These are phyloP conservation scores for Globisporangium radiosum DNA, from an alignment of 352 stramenopile genomes.

Conservation along the genomic window DNA sequence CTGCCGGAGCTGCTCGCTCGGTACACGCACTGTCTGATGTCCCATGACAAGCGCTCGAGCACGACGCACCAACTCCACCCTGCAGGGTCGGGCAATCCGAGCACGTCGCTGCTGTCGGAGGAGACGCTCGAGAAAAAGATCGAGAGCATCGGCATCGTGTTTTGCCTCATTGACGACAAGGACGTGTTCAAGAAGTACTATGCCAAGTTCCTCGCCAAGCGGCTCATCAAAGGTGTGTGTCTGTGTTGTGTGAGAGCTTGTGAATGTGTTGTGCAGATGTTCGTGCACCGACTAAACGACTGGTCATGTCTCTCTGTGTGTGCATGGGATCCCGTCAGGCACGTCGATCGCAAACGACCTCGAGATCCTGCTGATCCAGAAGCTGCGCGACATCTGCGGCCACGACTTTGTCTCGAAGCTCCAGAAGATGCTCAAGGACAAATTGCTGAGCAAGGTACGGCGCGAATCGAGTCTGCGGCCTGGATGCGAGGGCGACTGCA, in stretches of 20 bases:
- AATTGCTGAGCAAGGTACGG: slow-evolving; percentile 71
- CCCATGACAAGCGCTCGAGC: slow-evolving; percentile 37
- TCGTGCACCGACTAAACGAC: too few species aligned
- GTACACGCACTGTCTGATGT: slow-evolving; percentile 84
- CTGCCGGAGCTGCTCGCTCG: slow-evolving; percentile 77
- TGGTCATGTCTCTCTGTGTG: background rate
- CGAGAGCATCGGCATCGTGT: slow-evolving; percentile 76
- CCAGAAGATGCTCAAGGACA: slow-evolving; percentile 87
- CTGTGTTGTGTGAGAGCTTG: too few species aligned
- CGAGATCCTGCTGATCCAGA: slow-evolving; percentile 75
- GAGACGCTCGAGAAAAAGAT: slow-evolving; percentile 74
- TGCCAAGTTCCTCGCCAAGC: slow-evolving; percentile 77
- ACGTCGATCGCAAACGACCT: slow-evolving; percentile 70
- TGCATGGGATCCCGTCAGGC: slow-evolving; percentile 14
- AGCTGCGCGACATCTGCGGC: slow-evolving; percentile 79
- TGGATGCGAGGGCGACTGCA: too few species aligned
- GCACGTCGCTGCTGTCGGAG: slow-evolving; percentile 33
- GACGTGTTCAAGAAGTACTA: slow-evolving; percentile 89
- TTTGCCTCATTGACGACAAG: slow-evolving; percentile 87
- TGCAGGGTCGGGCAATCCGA: slow-evolving; percentile 15
- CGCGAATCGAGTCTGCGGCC: too few species aligned
- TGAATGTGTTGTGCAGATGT: too few species aligned
- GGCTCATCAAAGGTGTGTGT: slow-evolving; percentile 71
- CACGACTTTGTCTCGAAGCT: slow-evolving; percentile 85
- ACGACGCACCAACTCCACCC: slow-evolving; percentile 17